Evolutionary conservation across 148 eudicot genomes (phyloP).

Genomic region (Rhododendron kiyosumense): DNA sequence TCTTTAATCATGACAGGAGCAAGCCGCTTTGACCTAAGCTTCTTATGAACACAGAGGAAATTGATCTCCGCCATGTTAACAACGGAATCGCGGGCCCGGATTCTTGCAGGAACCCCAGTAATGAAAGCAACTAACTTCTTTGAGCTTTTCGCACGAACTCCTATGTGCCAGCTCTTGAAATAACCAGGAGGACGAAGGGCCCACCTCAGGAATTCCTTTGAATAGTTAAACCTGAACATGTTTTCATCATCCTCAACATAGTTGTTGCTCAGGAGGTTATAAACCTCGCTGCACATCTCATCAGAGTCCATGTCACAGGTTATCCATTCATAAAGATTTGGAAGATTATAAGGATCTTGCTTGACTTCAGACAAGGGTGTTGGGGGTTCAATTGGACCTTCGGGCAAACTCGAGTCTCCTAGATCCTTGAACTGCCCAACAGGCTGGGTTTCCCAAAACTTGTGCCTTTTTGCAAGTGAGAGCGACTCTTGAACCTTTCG

Average conservation of each 20-base stretch:
- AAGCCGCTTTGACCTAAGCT: slow-evolving; percentile 74
- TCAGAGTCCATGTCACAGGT: slow-evolving; percentile 80
- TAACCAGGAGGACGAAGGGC: slow-evolving; percentile 83
- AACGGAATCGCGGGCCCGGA: slow-evolving; percentile 53
- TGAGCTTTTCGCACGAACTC: slow-evolving; percentile 66
- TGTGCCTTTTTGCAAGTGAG: slow-evolving; percentile 46
- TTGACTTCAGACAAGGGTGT: slow-evolving; percentile 58
- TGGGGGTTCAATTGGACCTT: slow-evolving; percentile 67
- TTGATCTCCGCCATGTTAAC: slow-evolving; percentile 81
- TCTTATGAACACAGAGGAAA: slow-evolving; percentile 87
- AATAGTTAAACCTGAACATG: slow-evolving; percentile 86
- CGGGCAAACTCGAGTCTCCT: slow-evolving; percentile 52
- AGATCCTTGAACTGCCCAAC: slow-evolving; percentile 70
- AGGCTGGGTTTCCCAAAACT: slow-evolving; percentile 81
- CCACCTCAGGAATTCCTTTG: slow-evolving; percentile 79
- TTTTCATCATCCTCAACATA: slow-evolving; percentile 96
- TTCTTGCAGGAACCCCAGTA: slow-evolving; percentile 78
- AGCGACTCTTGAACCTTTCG: slow-evolving; percentile 61
- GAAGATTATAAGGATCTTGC: slow-evolving; percentile 72
- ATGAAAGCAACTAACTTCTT: slow-evolving; percentile 84
- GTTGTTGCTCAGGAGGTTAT: slow-evolving; percentile 60
- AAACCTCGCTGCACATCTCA: slow-evolving; percentile 72
- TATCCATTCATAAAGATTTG: slow-evolving; percentile 71
- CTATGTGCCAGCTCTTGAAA: slow-evolving; percentile 84
- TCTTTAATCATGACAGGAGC: slow-evolving; percentile 94